Base-by-base conservation (phyloP, 441 rosid genomes). In the Gossypium gossypioides region DNA sequence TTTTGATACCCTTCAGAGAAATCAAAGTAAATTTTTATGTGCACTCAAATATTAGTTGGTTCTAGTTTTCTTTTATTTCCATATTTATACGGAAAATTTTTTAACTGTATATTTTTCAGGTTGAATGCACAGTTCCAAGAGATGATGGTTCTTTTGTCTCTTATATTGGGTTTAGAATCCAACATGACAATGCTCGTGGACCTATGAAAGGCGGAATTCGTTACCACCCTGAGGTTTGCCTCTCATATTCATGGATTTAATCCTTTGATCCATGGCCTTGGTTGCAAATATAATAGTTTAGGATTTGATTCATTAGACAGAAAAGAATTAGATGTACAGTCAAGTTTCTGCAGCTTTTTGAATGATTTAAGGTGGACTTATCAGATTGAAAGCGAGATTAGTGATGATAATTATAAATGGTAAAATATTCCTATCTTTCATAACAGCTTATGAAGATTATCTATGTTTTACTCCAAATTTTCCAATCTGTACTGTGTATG, bases 1-100 rank as follows among this genome's bases (percentile, higher is more conserved):
- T 86, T 24, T 52, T 84, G 76, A 86, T 86, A 72, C 90, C 88
- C 37, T 83, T 83, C 22, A 76, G 86, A 72, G 90, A 84, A 76
- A 79, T 86, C 80, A 86, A 86, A 84, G 90, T 86, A 55, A 22
- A 27, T 27, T 21, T 44, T 44, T 4, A 15, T 68, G 1, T 69
- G 51, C 48, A 27, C 12, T 75, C 3, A n/a, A 50, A 25, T 57
- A 57, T 24, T 57, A 1, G 34, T 50, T 27, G 19, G 40, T 59
- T 27, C 6, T 24, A n/a, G 3, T 71, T n/a, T 37, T 16, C 0
- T 57, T 54, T 18, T 18, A n/a, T 19, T 18, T 19, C 1, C 21
- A 6, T 25, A 3, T 13, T 24, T 57, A 18, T 65, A 37, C 58
- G 74, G 64, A 67, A 2, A 3, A 4, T 4, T 12, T 44, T 52